A percentile compares a stretch with the other conserved stretches of the same genome.
phyloP scores from a whole-genome alignment of 2,329 filamentous ascomycete genomes.

The Volutella citrinella region DNA sequence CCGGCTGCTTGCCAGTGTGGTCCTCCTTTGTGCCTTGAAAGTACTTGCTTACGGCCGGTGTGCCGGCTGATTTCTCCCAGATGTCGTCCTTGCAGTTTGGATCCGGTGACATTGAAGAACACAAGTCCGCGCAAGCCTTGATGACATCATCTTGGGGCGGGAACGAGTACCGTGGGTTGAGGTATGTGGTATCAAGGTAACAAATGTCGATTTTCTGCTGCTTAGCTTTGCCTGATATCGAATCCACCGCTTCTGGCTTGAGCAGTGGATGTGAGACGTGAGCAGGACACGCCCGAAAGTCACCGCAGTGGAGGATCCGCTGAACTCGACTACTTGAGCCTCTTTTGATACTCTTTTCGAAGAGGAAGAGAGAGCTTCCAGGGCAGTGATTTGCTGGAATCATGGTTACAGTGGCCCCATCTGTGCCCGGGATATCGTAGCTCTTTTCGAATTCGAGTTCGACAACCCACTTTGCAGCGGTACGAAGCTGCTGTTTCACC shows the following conservation, averaged over 20 bases:
- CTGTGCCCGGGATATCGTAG: conserved; percentile 75
- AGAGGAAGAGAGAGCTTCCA: conserved; percentile 89
- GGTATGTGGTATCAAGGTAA: conserved; percentile 95
- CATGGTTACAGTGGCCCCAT: conserved; percentile 87
- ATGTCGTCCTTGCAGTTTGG: conserved; percentile 46
- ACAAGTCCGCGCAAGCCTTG: conserved; percentile 81
- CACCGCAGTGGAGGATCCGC: conserved; percentile 89
- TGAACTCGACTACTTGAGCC: conserved; percentile 61
- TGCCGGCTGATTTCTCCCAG: conserved; percentile 44
- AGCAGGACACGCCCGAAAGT: conserved; percentile 85
- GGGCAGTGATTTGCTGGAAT: conserved; percentile 96
- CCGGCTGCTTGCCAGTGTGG: conserved; percentile 25
- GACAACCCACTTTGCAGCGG: conserved; percentile 81
- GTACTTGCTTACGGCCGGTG: conserved; percentile 50
- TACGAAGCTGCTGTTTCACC: conserved; percentile 79
- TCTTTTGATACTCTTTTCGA: conserved; percentile 71
- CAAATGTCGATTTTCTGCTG: conserved; percentile 93
- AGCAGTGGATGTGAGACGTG: conserved; percentile 82
- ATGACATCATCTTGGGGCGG: conserved; percentile 88
- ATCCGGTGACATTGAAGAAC: conserved; percentile 70
- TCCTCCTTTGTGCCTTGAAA: conserved; percentile 40
- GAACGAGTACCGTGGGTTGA: conserved; percentile 94
- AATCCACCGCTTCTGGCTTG: conserved; percentile 69
- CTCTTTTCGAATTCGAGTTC: conserved; percentile 81
- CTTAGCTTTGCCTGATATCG: conserved; percentile 64